Conservation (phyloP, 2,329 filamentous ascomycete species). For the Thelonectria blattea region DNA sequence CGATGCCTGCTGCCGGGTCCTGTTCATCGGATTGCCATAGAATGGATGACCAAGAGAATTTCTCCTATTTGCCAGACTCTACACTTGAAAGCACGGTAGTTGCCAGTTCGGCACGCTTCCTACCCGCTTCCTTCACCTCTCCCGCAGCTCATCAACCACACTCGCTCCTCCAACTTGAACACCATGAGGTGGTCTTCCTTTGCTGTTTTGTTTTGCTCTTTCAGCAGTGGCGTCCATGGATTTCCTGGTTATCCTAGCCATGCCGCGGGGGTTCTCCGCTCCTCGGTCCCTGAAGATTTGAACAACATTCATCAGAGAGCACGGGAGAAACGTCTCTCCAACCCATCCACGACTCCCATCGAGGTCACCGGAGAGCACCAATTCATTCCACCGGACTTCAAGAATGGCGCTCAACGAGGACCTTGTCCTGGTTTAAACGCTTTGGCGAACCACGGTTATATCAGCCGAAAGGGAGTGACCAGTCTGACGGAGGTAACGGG, state of each 20-base stretch:
- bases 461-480: slow-evolving; percentile 27
- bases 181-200: slow-evolving; percentile 14
- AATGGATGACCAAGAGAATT: slow-evolving; percentile 1
- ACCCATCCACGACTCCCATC: slow-evolving; percentile 27
- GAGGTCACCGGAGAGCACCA: slow-evolving; percentile 31
- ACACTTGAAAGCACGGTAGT: neutral
- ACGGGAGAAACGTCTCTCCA: slow-evolving; percentile 28
- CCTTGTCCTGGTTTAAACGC: slow-evolving; percentile 46
- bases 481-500: slow-evolving; percentile 22
- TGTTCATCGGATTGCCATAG: neutral
- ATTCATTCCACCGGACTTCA: slow-evolving; percentile 37
- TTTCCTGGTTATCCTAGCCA: slow-evolving; percentile 4
- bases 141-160: neutral
- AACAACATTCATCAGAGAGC: slow-evolving; percentile 15
- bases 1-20: too few relatives aligned
- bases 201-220: slow-evolving; percentile 1
- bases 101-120: neutral
- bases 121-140: neutral
- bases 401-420: slow-evolving; percentile 35
- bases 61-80: slow-evolving; percentile 12
- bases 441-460: slow-evolving; percentile 47
- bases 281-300: slow-evolving; percentile 12
- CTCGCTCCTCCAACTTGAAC: neutral
- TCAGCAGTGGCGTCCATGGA: slow-evolving; percentile 1
- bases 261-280: neutral